These are phyloP conservation scores for Neurospora intermedia DNA, from an alignment of 495 filamentous ascomycete species.

Conservation along the genomic window DNA sequence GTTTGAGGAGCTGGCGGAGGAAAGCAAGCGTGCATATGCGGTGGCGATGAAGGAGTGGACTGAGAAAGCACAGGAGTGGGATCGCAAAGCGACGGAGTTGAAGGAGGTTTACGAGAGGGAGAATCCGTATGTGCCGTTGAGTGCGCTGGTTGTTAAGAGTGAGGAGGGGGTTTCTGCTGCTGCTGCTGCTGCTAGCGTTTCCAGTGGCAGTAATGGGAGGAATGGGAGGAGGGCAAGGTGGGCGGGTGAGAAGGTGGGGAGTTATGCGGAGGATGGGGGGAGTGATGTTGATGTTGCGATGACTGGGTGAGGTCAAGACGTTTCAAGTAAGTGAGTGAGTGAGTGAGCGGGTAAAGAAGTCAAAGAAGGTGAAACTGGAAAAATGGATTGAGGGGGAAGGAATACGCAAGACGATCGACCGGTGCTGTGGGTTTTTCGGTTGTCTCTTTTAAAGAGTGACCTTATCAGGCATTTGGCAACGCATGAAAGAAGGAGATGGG, in stretches of 20 bases:
- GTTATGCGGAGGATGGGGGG: slow-evolving; percentile 28
- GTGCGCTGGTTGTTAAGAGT: slow-evolving; percentile 8
- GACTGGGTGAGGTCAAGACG: neutral
- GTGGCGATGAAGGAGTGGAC: slow-evolving; percentile 48
- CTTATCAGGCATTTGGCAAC: neutral
- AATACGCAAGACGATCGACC: neutral
- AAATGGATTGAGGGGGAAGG: neutral
- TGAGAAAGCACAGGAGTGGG: slow-evolving; percentile 54
- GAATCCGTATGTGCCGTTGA: slow-evolving; percentile 31
- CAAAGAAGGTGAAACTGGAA: neutral
- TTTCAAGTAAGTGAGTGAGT: too few relatives aligned
- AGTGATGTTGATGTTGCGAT: slow-evolving; percentile 16
- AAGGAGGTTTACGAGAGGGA: slow-evolving; percentile 52
- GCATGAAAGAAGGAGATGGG: neutral
- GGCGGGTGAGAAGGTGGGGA: slow-evolving; percentile 21
- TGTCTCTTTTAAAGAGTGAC: neutral
- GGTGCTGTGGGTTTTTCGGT: neutral
- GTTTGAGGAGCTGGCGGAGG: slow-evolving; percentile 61
- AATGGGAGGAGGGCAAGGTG: slow-evolving; percentile 13
- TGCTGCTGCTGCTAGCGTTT: neutral
- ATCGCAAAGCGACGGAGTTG: slow-evolving; percentile 47
- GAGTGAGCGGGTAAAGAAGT: neutral
- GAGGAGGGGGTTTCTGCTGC: neutral
- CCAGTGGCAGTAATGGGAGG: neutral
- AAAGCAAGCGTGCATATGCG: slow-evolving; percentile 52